Evolutionary conservation across 2,329 filamentous ascomycete species (phyloP), one percentile per base, ranked within the genome.

Genomic region (Magnaporthiopsis incrustans): DNA sequence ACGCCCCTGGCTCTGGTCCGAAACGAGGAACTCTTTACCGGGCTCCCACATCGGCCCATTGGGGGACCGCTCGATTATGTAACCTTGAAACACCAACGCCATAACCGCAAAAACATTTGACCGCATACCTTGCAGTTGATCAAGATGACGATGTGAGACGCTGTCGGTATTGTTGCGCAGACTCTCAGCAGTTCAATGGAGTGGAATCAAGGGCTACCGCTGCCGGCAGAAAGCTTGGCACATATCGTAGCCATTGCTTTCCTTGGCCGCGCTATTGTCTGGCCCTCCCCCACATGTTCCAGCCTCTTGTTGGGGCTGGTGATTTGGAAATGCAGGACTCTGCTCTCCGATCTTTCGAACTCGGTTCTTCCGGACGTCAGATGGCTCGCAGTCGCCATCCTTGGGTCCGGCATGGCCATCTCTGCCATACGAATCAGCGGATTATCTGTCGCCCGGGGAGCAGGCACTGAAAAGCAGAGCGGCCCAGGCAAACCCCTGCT

Each of bases 401-500:
- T 62, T 44, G 60, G 60, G 18, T 14, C 15, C 22, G 60, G 26
- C 44, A 32, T 53, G 3, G 60, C 44, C 15, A 6, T 62, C 44
- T 26, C 56, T 7, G 18, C 12, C 14, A 30, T 62, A n/a, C 25
- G 27, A 22, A 11, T n/a, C 15, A 56, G 44, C 44, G 25, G 8
- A n/a, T 30, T 30, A 7, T 27, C 56, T 22, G 27, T 15, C 18
- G 26, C 18, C 12, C 35, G 35, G 44, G 26, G 38, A 33, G n/a
- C 18, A 2, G 50, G 60, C 10, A 57, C 57, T 8, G 33, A 57
- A 8, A 56, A 25, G 15, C 71, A 68, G 70, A 63, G 67, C 27
- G 73, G 72, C 2, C 71, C 70, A 0, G 72, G 69, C 12, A 73
- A 74, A 62, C 81, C 84, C 3, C 74, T 85, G 64, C 75, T 92